A percentile compares a stretch with the other conserved stretches of the same genome.
Conservation (phyloP, 352 stramenopile species). For the Aphanomyces astaci region DNA sequence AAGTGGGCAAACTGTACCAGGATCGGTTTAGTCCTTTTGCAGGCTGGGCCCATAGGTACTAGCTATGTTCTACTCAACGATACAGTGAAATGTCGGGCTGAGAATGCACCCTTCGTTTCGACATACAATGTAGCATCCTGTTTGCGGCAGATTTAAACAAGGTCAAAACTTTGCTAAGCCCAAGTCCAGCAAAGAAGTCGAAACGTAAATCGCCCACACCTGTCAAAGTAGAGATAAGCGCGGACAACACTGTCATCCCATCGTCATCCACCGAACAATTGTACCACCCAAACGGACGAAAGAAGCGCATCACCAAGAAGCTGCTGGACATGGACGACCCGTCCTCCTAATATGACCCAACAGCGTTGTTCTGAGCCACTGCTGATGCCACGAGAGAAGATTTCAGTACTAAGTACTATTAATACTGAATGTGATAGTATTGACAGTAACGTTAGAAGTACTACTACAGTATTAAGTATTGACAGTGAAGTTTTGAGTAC, state of each 20-base stretch:
- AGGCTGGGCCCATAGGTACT: conserved; percentile 89
- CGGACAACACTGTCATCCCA: too few relatives aligned
- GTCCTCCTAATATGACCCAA: too few relatives aligned
- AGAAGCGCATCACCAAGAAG: background rate
- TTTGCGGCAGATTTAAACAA: conserved; percentile 82
- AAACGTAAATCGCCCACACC: background rate
- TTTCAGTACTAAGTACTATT: too few relatives aligned
- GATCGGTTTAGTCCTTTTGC: conserved; percentile 80
- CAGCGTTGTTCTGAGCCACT: too few relatives aligned
- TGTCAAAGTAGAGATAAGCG: background rate
- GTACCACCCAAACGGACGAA: background rate
- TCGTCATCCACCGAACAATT: background rate
- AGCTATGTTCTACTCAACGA: too few relatives aligned
- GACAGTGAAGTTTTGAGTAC: too few relatives aligned
- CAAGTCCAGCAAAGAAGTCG: background rate
- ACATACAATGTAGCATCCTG: conserved; percentile 51
- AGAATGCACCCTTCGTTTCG: too few relatives aligned
- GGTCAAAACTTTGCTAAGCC: conserved; percentile 29
- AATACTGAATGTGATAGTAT: too few relatives aligned
- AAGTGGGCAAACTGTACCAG: conserved; percentile 91
- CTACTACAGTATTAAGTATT: too few relatives aligned
- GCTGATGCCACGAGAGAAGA: too few relatives aligned
- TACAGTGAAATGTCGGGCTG: too few relatives aligned
- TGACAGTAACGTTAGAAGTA: too few relatives aligned
- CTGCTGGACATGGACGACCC: background rate